Conservation (phyloP, 208 protist species). For the Leishmania guyanensis region DNA sequence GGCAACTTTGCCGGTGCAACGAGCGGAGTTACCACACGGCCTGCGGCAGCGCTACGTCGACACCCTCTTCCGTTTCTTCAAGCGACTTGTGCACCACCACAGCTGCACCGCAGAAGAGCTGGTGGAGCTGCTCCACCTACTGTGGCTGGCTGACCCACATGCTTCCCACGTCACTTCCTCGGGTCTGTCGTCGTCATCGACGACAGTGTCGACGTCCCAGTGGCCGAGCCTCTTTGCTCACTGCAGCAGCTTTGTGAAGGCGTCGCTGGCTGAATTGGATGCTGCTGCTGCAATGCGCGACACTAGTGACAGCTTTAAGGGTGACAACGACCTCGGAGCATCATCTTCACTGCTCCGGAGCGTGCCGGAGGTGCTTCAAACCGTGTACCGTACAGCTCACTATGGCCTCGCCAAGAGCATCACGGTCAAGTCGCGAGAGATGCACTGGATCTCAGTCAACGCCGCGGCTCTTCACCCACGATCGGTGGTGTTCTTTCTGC, state of each 20-base stretch:
- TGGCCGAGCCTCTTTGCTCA: constrained; percentile 10
- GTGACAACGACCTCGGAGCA: neutral
- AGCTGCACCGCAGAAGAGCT: constrained; percentile 14
- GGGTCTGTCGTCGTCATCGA: neutral
- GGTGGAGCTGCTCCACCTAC: constrained; percentile 28
- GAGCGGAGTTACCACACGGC: constrained; percentile 3
- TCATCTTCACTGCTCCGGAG: neutral
- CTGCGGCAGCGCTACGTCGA: constrained; percentile 31
- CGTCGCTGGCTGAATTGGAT: neutral
- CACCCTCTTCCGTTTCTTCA: constrained; percentile 19
- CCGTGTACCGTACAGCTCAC: neutral
- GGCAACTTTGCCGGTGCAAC: constrained; percentile 15
- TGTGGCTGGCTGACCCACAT: constrained; percentile 28
- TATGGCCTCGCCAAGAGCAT: neutral
- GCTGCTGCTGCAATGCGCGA: neutral
- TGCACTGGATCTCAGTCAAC: constrained; percentile 5
- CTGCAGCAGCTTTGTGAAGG: constrained; percentile 5
- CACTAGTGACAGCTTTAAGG: neutral
- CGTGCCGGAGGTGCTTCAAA: constrained; percentile 6
- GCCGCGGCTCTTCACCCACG: constrained; percentile 4
- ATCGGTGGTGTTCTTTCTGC: neutral
- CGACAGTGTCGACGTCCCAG: neutral
- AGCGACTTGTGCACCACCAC: constrained; percentile 7
- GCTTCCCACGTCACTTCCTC: constrained; percentile 6
- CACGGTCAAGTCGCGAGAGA: neutral